Base-by-base conservation (phyloP, 176 grass and related monocot genomes). In the Lolium perenne region DNA sequence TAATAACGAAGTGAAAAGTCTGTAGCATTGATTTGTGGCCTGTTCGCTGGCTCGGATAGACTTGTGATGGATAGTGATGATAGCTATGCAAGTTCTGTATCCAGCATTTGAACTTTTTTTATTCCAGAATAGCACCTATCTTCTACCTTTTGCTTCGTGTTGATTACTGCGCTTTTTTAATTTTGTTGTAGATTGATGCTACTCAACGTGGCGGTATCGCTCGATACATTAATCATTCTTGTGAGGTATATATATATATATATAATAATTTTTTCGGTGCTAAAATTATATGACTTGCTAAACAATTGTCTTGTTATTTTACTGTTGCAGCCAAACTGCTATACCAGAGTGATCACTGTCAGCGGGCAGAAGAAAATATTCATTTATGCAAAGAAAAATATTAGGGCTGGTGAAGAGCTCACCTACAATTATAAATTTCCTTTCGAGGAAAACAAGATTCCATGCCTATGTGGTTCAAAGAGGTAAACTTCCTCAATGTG, bases 401-500 rank as follows among this genome's bases (percentile, higher is more conserved):
- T 93, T 73, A 87, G 55, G 62, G 71, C 82, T 40, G 86, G 88
- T 61, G 86, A 91, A 80, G 92, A 93, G 80, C 79, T 93, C 38
- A 93, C 92, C 48, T 93, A 93, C 78, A 93, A 93, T 80, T 93
- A 93, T 74, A 88, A 83, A 74, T 91, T 93, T 80, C 88, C 92
- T 32, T 85, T 93, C 8, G 88, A 93, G 41, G 92, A 93, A 47
- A 65, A 86, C 50, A 93, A 93, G 59, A 93, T 93, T 70, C 83
- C 86, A 0, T 93, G 92, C 63, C 86, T 83, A 71, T 93, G 92
- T 83, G 92, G 92, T 75, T 87, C 88, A 80, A 73, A 69, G 85
- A 93, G 88, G 92, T 93, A 75, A 78, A 40, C 18, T 78, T 38
- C 50, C 17, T 58, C 17, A 20, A 12, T 57, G 18, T 58, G 53